Conservation (phyloP, 1,284 basidiomycete genomes). For the Agroathelia rolfsii region DNA sequence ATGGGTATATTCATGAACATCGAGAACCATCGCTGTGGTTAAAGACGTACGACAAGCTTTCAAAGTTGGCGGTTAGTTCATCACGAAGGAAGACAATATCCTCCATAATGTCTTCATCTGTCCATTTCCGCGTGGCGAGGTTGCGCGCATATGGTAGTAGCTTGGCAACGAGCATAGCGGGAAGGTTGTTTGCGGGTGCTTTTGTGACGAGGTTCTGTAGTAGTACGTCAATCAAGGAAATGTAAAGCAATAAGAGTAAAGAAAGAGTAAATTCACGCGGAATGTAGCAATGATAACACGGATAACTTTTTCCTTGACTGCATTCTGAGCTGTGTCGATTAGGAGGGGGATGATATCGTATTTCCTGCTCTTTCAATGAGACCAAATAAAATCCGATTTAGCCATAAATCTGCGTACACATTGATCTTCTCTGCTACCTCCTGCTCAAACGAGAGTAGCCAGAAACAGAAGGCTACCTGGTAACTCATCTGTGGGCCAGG, state of each 20-base stretch:
- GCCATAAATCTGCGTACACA: slow-evolving; percentile 34
- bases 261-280: slow-evolving; percentile 38
- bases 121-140: slow-evolving; percentile 80
- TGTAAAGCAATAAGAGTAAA: slow-evolving; percentile 4
- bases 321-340: slow-evolving; percentile 77
- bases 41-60: slow-evolving; percentile 73
- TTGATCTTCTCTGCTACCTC: slow-evolving; percentile 81
- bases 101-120: slow-evolving; percentile 89
- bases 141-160: slow-evolving; percentile 83
- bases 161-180: slow-evolving; percentile 86
- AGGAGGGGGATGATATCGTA: slow-evolving; percentile 87
- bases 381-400: not conserved
- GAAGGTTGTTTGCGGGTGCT: slow-evolving; percentile 76
- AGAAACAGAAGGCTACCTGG: slow-evolving; percentile 86
- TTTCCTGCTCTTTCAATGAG: slow-evolving; percentile 39
- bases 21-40: too few relatives aligned
- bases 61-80: slow-evolving; percentile 73
- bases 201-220: slow-evolving; percentile 77
- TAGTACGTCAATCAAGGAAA: slow-evolving; percentile 1
- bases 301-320: slow-evolving; percentile 96
- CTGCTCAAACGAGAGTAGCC: slow-evolving; percentile 89
- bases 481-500: slow-evolving; percentile 91
- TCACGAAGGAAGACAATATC: slow-evolving; percentile 82
- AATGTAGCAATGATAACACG: slow-evolving; percentile 92
- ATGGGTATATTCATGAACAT: slow-evolving; percentile 1